Evolutionary conservation across 306 rosid genomes (phyloP), one percentile per base, ranked within the genome.

Genomic region (Lotus japonicus): DNA sequence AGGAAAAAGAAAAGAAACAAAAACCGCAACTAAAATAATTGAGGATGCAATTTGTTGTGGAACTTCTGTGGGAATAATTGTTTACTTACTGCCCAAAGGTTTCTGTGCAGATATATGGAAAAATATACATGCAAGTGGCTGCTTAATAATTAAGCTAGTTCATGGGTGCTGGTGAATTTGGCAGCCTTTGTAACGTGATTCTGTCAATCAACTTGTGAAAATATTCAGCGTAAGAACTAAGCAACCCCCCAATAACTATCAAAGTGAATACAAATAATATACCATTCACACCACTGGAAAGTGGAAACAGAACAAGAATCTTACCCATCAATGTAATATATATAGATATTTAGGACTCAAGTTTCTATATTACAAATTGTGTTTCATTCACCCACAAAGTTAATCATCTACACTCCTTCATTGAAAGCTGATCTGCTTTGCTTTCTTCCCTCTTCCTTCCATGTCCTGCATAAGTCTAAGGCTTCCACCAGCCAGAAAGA

Each of bases 401-500:
- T 18, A 10, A 42, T n/a, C 57, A n/a, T 21, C 53, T n/a, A 44
- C 15, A 46, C 39, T 51, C 53, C 35, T 58, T 36, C 5, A 21
- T 38, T 50, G 28, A 63, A 61, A 48, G 7, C 13, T 46, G 23
- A n/a, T 21, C 26, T 21, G 28, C 48, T 45, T 6, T 56, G 26
- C 41, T 71, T 28, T 50, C 13, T 38, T 1, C 36, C 44, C 1
- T n/a, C 16, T 31, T 41, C 10, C 33, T 31, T 53, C 70, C 70
- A 88, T 86, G 87, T 79, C 87, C 48, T 87, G 70, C 68, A 64
- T 83, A 19, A 79, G 78, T 10, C 67, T 84, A 46, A 81, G 79
- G 66, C 75, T 86, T 75, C 87, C 79, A 62, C 88, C 74, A 13
- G 83, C 89, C 17, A 66, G 54, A 71, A 89, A 74, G 66, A 82